Conservation (phyloP, 352 stramenopile genomes). For the Phytophthora syringae region DNA sequence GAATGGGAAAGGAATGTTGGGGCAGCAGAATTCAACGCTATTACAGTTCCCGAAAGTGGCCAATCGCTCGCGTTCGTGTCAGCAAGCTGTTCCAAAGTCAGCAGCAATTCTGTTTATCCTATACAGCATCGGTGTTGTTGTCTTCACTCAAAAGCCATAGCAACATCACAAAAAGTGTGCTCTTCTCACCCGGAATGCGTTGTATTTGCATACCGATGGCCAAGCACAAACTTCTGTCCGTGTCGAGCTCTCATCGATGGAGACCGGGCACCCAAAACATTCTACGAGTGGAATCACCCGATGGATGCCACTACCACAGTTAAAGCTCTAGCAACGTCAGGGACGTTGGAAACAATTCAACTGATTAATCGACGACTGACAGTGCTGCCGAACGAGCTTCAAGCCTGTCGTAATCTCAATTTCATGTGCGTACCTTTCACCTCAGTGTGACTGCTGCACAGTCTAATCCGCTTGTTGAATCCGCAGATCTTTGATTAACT, state of each 20-base stretch:
- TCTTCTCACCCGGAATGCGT: constrained; percentile 32
- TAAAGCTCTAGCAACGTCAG: constrained; percentile 13
- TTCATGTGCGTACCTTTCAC: constrained; percentile 52
- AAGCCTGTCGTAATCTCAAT: constrained; percentile 31
- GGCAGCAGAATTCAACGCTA: background rate
- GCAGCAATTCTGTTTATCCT: constrained; percentile 15
- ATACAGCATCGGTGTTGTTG: constrained; percentile 14
- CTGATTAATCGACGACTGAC: constrained; percentile 37
- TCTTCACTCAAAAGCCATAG: constrained; percentile 14
- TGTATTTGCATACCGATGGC: constrained; percentile 32
- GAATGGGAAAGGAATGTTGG: background rate
- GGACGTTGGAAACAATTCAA: constrained; percentile 33
- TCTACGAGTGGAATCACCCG: constrained; percentile 36
- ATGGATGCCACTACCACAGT: constrained; percentile 29
- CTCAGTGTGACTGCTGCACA: too few species aligned
- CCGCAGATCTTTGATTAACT: constrained; percentile 39
- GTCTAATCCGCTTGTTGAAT: too few species aligned
- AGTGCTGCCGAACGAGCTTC: constrained; percentile 31
- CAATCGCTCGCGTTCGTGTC: background rate
- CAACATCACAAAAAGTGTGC: constrained; percentile 20
- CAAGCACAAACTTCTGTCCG: constrained; percentile 17
- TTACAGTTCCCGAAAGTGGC: constrained; percentile 3
- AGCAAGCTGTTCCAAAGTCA: background rate
- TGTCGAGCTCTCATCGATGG: constrained; percentile 39
- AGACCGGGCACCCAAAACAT: constrained; percentile 25